Evolutionary conservation across 2,329 filamentous ascomycete genomes (phyloP).

Genomic region (Byssothecium circinans): DNA sequence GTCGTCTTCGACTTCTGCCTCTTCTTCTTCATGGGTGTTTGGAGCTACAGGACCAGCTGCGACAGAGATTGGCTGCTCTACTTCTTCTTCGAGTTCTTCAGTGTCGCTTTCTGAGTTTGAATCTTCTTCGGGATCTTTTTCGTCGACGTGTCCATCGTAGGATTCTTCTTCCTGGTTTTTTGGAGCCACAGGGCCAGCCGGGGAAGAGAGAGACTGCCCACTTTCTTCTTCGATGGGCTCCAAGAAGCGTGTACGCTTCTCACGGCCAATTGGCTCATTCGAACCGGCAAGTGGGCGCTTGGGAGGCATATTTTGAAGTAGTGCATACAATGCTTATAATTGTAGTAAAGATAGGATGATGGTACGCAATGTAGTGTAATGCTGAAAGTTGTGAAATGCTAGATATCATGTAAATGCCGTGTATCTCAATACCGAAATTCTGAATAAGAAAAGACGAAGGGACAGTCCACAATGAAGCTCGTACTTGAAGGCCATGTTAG

Average conservation of each 20-base stretch:
- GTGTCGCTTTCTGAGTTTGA: not conserved
- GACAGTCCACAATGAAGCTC: not conserved
- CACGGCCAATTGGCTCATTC: not conserved
- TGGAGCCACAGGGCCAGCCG: not conserved
- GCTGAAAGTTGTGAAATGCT: not conserved
- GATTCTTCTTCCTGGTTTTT: no score
- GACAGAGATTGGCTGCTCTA: not conserved
- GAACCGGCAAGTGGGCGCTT: not conserved
- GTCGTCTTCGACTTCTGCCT: not conserved
- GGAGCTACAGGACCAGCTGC: not conserved
- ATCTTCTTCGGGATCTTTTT: not conserved
- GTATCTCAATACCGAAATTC: not conserved
- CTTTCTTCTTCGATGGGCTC: not conserved
- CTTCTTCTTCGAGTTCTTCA: not conserved
- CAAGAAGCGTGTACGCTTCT: not conserved
- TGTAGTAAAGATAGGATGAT: not conserved
- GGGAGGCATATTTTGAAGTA: not conserved
- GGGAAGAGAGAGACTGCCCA: not conserved
- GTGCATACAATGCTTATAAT: not conserved
- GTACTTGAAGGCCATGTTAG: not conserved
- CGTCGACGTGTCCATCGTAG: not conserved
- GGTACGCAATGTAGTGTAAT: not conserved
- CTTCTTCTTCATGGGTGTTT: slow-evolving; percentile 1
- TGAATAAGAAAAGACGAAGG: not conserved
- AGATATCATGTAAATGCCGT: not conserved